Evolutionary conservation across 371 early-diverging fungal genomes (phyloP).

Genomic region (Basidiobolus meristosporus): DNA sequence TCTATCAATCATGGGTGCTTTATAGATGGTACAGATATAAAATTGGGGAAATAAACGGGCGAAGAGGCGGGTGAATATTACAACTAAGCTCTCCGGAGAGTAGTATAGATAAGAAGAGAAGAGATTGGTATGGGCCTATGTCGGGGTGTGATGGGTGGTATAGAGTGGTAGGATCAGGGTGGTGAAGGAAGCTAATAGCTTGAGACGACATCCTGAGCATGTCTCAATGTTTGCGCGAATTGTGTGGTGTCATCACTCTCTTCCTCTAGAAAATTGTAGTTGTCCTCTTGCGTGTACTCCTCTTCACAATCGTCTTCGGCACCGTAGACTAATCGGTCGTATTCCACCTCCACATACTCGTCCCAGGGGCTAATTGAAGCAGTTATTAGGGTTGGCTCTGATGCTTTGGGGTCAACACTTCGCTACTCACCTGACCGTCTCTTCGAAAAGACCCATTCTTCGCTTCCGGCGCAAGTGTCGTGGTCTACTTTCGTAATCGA

Average conservation of each 20-base stretch:
- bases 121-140: too few relatives aligned
- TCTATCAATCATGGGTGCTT: background rate
- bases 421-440: background rate
- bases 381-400: background rate
- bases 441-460: background rate
- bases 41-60: too few relatives aligned
- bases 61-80: too few relatives aligned
- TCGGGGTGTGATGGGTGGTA: too few relatives aligned
- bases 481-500: constrained; percentile 16
- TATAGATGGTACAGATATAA: too few relatives aligned
- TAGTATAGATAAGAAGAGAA: too few relatives aligned
- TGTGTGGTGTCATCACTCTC: too few relatives aligned
- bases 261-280: background rate
- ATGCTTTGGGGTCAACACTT: background rate
- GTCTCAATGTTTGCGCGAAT: too few relatives aligned
- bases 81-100: too few relatives aligned
- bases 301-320: background rate
- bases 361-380: background rate
- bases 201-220: too few relatives aligned
- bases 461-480: background rate
- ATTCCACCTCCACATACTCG: background rate
- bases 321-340: background rate
- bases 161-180: too few relatives aligned
- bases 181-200: too few relatives aligned
- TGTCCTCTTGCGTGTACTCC: background rate